Evolutionary conservation across 768 basidiomycete species (phyloP).

Genomic region (Leucosporidium yakuticum): DNA sequence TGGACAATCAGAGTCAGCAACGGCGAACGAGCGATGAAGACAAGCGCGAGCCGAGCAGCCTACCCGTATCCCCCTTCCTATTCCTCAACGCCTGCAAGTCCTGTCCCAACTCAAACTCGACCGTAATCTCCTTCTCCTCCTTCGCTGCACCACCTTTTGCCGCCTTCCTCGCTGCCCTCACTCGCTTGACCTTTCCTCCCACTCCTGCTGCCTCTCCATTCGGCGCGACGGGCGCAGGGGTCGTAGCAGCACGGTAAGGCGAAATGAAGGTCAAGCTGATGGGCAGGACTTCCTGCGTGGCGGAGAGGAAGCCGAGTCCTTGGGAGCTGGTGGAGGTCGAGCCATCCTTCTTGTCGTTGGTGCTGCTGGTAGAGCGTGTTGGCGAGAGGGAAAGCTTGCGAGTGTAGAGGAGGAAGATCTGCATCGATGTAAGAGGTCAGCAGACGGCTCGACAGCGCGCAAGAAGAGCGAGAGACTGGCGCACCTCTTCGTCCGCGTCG

Average conservation of each 20-base stretch:
- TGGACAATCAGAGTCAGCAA: neutral
- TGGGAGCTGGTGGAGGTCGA: neutral
- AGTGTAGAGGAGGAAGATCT: constrained; percentile 28
- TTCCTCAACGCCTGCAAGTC: constrained; percentile 7
- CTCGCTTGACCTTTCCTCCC: neutral
- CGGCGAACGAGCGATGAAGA: neutral
- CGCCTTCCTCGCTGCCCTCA: neutral
- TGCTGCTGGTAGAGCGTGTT: neutral
- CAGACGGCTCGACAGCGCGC: no score
- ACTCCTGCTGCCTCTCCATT: neutral
- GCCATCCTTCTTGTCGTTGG: neutral
- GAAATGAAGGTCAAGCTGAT: constrained; percentile 1
- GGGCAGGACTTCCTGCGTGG: neutral
- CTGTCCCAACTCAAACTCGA: constrained; percentile 19
- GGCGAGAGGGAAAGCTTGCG: neutral
- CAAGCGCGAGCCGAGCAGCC: neutral
- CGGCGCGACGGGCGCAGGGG: neutral
- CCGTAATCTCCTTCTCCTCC: neutral
- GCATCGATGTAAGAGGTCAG: neutral
- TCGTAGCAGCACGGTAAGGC: neutral
- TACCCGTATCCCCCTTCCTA: constrained; percentile 25
- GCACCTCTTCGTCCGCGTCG: constrained; percentile 27
- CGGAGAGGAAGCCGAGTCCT: constrained; percentile 5
- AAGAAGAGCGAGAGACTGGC: neutral
- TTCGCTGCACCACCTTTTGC: no score